Evolutionary conservation across 306 rosid genomes (phyloP).

Genomic region (Lotus japonicus): DNA sequence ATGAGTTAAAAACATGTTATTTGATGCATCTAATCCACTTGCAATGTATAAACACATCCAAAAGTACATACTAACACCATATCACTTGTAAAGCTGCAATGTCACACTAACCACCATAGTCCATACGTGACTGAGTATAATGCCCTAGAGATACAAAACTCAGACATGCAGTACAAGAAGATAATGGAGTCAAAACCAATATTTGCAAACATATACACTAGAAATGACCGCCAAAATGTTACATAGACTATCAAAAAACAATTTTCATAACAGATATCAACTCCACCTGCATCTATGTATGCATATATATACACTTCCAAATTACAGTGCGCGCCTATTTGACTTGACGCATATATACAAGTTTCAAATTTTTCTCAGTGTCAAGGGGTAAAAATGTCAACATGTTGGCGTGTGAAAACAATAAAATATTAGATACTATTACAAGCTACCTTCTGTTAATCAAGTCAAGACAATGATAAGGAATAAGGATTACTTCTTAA

Average conservation of each 20-base stretch:
- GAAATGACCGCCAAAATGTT: background rate
- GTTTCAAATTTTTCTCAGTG: background rate
- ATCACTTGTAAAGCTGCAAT: background rate
- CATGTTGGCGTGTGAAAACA: background rate
- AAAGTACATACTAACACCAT: background rate
- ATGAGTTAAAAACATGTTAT: background rate
- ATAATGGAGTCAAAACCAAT: background rate
- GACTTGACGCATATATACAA: background rate
- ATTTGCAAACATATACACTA: conserved; percentile 1
- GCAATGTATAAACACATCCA: background rate
- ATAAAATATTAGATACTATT: background rate
- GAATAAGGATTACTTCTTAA: background rate
- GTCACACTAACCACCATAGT: too few species aligned
- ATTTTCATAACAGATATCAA: background rate
- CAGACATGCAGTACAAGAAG: conserved; percentile 4
- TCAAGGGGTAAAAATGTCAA: background rate
- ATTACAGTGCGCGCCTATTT: background rate
- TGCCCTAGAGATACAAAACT: background rate
- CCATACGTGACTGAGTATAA: too few species aligned
- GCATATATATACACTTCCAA: background rate
- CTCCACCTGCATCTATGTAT: conserved; percentile 9
- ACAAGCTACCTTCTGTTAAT: background rate
- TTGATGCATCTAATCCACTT: background rate
- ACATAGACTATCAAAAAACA: background rate
- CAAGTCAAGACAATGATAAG: background rate